Conservation (phyloP, 192 early-diverging fungal species). For the Phycomyces nitens region DNA sequence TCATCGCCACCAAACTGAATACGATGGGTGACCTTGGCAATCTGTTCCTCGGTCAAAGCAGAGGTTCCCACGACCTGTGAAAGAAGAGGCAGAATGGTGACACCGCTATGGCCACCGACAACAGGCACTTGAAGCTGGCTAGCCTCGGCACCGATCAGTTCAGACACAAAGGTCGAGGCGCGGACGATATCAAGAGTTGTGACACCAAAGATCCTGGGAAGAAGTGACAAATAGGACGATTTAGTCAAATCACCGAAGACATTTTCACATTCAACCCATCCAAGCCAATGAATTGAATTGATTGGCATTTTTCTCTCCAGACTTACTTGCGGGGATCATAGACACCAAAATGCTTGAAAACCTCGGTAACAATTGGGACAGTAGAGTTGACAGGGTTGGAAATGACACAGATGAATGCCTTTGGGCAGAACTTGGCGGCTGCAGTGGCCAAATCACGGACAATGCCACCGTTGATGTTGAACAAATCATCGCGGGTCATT, state of each 20-base stretch:
- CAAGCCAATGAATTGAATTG: neutral
- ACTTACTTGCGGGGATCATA: constrained; percentile 60
- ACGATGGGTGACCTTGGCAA: constrained; percentile 88
- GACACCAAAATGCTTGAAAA: constrained; percentile 78
- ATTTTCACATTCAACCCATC: neutral
- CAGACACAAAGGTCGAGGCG: constrained; percentile 90
- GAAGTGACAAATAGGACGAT: neutral
- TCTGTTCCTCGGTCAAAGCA: constrained; percentile 78
- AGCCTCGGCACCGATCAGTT: constrained; percentile 70
- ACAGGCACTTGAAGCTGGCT: constrained; percentile 75
- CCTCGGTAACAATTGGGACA: constrained; percentile 91
- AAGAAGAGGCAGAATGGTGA: constrained; percentile 96
- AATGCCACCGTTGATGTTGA: constrained; percentile 96
- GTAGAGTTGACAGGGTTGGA: constrained; percentile 99
- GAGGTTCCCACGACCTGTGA: constrained; percentile 59
- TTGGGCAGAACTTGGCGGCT: constrained; percentile 54
- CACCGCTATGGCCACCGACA: constrained; percentile 94
- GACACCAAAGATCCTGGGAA: constrained; percentile 81
- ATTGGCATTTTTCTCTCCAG: constrained; percentile 3
- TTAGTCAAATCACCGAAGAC: neutral
- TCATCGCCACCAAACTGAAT: constrained; percentile 99
- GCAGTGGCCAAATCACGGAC: constrained; percentile 77
- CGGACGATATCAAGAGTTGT: constrained; percentile 97
- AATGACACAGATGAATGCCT: constrained; percentile 67
- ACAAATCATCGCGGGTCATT: constrained; percentile 98